Evolutionary conservation across 73 alveolate genomes (phyloP).

Genomic region (Tetrahymena malaccensis): DNA sequence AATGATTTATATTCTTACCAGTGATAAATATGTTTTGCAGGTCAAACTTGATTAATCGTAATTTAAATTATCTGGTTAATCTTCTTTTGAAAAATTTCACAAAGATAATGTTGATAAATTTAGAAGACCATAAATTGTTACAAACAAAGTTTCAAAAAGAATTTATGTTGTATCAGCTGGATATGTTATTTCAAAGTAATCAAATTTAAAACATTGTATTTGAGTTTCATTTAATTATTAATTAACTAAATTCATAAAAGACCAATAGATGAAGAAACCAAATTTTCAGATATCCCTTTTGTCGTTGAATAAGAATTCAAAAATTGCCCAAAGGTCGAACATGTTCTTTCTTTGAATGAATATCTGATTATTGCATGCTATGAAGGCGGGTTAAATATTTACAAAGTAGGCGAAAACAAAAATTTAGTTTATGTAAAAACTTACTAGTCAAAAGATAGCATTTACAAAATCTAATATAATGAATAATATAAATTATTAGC

Average conservation of each 20-base stretch:
- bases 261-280: not conserved
- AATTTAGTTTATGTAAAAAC: not conserved
- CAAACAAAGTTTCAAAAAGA: not conserved
- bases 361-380: not conserved
- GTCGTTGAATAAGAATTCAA: not conserved
- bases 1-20: not conserved
- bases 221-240: not conserved
- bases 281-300: not conserved
- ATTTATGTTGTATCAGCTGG: not conserved
- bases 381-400: not conserved
- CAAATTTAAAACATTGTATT: not conserved
- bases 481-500: not conserved
- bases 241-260: not conserved
- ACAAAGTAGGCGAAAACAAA: not conserved
- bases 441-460: not conserved
- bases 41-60: not conserved
- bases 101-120: not conserved
- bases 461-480: not conserved
- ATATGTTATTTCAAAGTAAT: not conserved
- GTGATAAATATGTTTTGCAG: not conserved
- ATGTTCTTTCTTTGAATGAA: not conserved
- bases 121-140: not conserved
- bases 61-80: not conserved
- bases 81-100: not conserved
- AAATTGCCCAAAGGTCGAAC: not conserved